Evolutionary conservation across 352 stramenopile species (phyloP), one percentile per base, ranked within the genome.

Genomic region (Phytophthora hybrid): DNA sequence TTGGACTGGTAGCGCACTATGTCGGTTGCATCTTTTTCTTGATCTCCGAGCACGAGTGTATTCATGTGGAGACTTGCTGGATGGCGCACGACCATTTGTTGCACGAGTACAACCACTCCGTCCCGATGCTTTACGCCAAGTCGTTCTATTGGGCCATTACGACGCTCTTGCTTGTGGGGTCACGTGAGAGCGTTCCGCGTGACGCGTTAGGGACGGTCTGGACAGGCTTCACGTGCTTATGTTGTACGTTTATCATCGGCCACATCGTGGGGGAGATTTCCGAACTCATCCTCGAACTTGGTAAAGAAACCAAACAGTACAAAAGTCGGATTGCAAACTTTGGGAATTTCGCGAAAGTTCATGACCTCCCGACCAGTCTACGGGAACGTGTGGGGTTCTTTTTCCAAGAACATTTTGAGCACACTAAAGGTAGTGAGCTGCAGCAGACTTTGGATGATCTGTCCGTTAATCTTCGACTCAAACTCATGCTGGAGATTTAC

Each of bases 181-280:
- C 87, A 5, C 69, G 80, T 26, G 87, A 94, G 44, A 89, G 91
- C 59, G 82, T 89, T 11, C 85, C 85, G 29, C 67, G 87, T 4
- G 83, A 80, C 9, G 80, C 80, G 9, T 49, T 77, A 4, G 83
- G 83, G 2, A 93, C 87, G 6, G 46, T 92, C 0, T 94, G 87
- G 72, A 84, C 87, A 4, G 77, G 77, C 0, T 46, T 85, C 1
- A 90, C 82, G 13, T 92, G 85, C 41, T 69, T 94, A 29, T 89
- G 80, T 37, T 92, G 85, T 59, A 88, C 85, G 6, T 94, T 94
- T 56, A 79, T 94, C 37, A 86, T 94, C 44, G 86, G 87, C 0
- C 85, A 93, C 65, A 91, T 94, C 13, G 78, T 94, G 31, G 87
- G 87, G 4, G 85, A 92, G 63, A 79, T 94, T 4, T 93, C 87